Evolutionary conservation across 2,329 filamentous ascomycete species (phyloP), one percentile per base, ranked within the genome.

Genomic region (Fusarium tupiense): DNA sequence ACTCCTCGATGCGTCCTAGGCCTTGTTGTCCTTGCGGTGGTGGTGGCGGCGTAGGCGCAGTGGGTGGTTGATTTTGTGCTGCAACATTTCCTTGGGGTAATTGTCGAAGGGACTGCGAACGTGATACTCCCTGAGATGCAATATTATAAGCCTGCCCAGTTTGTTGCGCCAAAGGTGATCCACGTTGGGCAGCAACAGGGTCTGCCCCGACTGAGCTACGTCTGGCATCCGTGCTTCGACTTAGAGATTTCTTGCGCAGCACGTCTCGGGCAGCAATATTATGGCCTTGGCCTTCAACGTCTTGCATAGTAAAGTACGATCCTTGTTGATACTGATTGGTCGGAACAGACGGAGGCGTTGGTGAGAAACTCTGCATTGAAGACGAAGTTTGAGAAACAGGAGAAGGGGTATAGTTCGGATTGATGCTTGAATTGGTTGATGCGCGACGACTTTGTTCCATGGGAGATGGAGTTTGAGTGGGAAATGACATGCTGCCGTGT

Each of bases 391-490:
- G 64, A 10, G 78, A 79, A 6, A 78, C 61, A 8, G 78, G 78
- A 22, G 77, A 80, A 11, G 79, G 72, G 14, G 77, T 63, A 20
- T 68, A 76, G 50, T 63, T 73, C 22, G 49, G 67, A 14, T 54
- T 74, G 29, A 52, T 54, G 37, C 29, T 63, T 13, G 74, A 81
- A 22, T 76, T 79, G 50, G 46, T 50, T 37, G 67, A 70, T 50
- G 44, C 73, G 24, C 72, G 75, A 11, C 77, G 74, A 37, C 66
- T 74, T 17, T 62, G 61, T 20, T 81, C 79, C 59, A 80, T 73
- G 0, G 81, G 81, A 0, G 81, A 81, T 3, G 79, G 81, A 2
- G 78, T 81, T 49, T 81, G 75, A 2, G 76, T 17, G 14, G 76
- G 62, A 43, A 65, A 77, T 6, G 80, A 79, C 31, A 78, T 72